Evolutionary conservation across 169 alveolate species (phyloP).

Genomic region (Cryptosporidium tyzzeri): DNA sequence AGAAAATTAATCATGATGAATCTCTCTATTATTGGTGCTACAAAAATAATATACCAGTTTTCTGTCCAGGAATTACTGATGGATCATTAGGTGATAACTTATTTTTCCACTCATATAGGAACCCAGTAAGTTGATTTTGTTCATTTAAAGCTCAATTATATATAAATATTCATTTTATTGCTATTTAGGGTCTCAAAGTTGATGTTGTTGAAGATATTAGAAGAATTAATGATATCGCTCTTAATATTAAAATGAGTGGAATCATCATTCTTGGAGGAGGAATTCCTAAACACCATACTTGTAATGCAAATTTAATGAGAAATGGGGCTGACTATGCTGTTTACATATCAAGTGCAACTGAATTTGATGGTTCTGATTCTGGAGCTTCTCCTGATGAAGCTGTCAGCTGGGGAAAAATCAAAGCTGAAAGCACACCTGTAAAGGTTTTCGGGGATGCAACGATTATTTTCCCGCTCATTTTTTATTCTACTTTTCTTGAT

Average conservation of each 20-base stretch:
- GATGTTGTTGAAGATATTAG: constrained; percentile 96
- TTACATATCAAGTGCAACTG: constrained; percentile 95
- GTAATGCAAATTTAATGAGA: constrained; percentile 99
- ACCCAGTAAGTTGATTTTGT: constrained; percentile 54
- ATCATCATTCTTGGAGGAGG: constrained; percentile 98
- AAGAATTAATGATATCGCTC: constrained; percentile 92
- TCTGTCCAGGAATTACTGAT: constrained; percentile 99
- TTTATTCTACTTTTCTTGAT: constrained; percentile 55
- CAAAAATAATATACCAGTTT: constrained; percentile 97
- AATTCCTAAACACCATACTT: constrained; percentile 98
- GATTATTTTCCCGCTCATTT: constrained; percentile 92
- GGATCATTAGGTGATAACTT: constrained; percentile 99
- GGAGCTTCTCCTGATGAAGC: constrained; percentile 99
- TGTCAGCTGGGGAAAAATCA: constrained; percentile 99
- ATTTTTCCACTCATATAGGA: constrained; percentile 82
- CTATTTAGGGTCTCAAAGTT: constrained; percentile 89
- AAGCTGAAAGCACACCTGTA: constrained; percentile 92
- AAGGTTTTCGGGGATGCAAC: constrained; percentile 97
- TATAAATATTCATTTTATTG: background rate
- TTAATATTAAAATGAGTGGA: constrained; percentile 94
- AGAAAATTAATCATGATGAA: constrained; percentile 94
- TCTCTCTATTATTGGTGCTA: constrained; percentile 98
- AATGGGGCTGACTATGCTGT: constrained; percentile 99
- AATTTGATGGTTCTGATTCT: constrained; percentile 98
- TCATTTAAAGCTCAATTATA: background rate